These are phyloP conservation scores for Casaregolazyma suthepensis DNA, from an alignment of 1,139 yeast species.

Conservation along the genomic window DNA sequence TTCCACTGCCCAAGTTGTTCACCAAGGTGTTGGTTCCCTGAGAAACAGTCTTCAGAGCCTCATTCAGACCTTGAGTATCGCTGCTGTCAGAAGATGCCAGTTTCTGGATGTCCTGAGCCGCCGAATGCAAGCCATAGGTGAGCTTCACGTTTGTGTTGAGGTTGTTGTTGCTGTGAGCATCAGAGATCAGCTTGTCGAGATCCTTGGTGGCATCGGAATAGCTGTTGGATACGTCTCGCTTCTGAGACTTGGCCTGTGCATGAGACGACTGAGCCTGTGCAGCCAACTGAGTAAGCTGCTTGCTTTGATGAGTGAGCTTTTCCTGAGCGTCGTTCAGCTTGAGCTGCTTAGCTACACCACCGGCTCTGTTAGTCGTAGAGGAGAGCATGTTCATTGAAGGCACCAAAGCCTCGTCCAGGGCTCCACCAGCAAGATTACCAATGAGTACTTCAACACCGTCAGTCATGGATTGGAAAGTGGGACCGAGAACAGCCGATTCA, in stretches of 20 bases:
- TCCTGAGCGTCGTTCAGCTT: constrained; percentile 12
- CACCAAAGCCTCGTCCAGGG: constrained; percentile 18
- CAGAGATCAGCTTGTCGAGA: constrained; percentile 3
- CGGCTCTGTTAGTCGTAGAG: constrained; percentile 18
- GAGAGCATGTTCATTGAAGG: constrained; percentile 21
- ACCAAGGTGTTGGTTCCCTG: background rate
- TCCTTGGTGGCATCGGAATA: constrained; percentile 2
- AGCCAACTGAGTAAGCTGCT: constrained; percentile 11
- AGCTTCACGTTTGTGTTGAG: background rate
- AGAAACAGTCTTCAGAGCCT: background rate
- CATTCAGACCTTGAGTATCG: background rate
- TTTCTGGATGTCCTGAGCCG: background rate
- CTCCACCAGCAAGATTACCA: constrained; percentile 27
- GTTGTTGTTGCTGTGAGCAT: constrained; percentile 9
- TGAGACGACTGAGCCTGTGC: constrained; percentile 8
- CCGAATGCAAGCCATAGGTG: background rate
- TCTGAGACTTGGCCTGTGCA: constrained; percentile 7
- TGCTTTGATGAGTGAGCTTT: constrained; percentile 10
- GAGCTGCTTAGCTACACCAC: constrained; percentile 17
- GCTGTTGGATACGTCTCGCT: constrained; percentile 1
- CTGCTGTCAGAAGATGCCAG: background rate
- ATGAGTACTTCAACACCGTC: constrained; percentile 31
- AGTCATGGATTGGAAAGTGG: constrained; percentile 29
- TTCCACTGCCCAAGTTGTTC: background rate
- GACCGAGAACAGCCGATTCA: constrained; percentile 25